A percentile compares a stretch with the other conserved stretches of the same genome.
These are phyloP conservation scores for Meredithiella fracta DNA, from an alignment of 2,329 filamentous ascomycete genomes.

Conservation along the genomic window DNA sequence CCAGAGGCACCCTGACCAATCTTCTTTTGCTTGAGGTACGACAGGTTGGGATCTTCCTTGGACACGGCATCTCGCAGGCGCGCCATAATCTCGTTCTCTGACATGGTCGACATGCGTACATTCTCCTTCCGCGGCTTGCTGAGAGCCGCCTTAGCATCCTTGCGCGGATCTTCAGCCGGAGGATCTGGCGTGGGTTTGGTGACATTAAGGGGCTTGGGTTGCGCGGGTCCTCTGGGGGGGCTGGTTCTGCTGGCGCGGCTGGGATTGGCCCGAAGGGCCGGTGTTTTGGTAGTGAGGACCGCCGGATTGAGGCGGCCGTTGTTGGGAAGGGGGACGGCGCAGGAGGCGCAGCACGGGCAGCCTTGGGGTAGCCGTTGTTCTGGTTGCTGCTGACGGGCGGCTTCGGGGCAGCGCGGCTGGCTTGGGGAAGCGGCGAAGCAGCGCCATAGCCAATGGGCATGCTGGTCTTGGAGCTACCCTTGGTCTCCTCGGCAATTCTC, in stretches of 20 bases:
- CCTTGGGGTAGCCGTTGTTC: too few species aligned
- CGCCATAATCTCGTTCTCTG: conserved; percentile 91
- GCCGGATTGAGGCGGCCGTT: conserved; percentile 21
- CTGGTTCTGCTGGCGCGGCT: conserved; percentile 38
- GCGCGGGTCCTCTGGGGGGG: conserved; percentile 34
- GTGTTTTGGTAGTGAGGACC: conserved; percentile 40
- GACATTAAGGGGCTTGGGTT: conserved; percentile 67
- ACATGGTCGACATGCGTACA: conserved; percentile 97
- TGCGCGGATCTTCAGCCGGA: conserved; percentile 49
- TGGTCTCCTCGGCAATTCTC: too few species aligned
- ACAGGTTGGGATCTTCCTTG: conserved; percentile 83
- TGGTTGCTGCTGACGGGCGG: too few species aligned
- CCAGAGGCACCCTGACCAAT: conserved; percentile 97
- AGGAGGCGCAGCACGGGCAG: conserved; percentile 41
- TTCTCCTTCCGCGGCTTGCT: conserved; percentile 82
- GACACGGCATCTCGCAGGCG: conserved; percentile 88
- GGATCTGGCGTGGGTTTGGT: conserved; percentile 40
- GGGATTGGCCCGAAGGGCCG: conserved; percentile 7
- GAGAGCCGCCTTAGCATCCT: conserved; percentile 77
- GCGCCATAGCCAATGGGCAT: too few species aligned
- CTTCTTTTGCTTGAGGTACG: conserved; percentile 99
- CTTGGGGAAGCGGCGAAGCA: too few species aligned
- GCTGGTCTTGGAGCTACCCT: too few species aligned
- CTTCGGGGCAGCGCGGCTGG: too few species aligned
- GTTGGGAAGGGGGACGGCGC: conserved; percentile 3